phyloP scores from a whole-genome alignment of 176 grass and related monocot genomes.

The Rhipidocladum racemiflorum region DNA sequence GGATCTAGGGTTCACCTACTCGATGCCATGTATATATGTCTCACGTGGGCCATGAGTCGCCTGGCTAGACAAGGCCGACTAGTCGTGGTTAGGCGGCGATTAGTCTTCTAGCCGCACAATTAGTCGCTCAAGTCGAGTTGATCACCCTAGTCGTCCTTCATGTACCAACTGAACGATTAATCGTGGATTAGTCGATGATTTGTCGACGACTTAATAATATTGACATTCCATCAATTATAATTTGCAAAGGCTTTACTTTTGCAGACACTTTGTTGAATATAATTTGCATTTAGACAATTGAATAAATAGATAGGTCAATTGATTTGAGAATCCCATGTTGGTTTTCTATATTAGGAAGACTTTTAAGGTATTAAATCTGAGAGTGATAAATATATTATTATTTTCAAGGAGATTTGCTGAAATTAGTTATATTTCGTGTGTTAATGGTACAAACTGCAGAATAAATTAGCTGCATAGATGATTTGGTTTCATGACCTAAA shows the following conservation, averaged over 20 bases:
- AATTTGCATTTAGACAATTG: constrained; percentile 4
- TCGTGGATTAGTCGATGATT: too few species aligned
- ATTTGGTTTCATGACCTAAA: constrained; percentile 6
- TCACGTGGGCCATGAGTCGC: too few species aligned
- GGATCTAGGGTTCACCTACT: too few species aligned
- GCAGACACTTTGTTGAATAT: background rate
- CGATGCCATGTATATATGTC: background rate
- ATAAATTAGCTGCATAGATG: background rate
- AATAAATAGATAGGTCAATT: background rate
- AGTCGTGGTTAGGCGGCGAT: too few species aligned
- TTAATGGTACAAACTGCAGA: background rate
- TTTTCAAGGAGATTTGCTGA: background rate
- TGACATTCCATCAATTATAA: background rate
- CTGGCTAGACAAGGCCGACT: too few species aligned
- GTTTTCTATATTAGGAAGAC: background rate
- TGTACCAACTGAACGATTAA: too few species aligned
- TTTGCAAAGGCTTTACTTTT: constrained; percentile 12
- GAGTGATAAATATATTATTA: constrained; percentile 15
- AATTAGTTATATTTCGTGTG: background rate
- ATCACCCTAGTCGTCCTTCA: too few species aligned
- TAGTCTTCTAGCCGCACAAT: too few species aligned
- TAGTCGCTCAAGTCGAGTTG: too few species aligned
- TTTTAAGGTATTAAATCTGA: background rate
- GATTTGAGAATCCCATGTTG: constrained; percentile 2
- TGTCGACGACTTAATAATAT: too few species aligned